A percentile compares a stretch with the other conserved stretches of the same genome.
Evolutionary conservation across 192 early-diverging fungal genomes (phyloP).

Genomic region (Entomortierella parvispora): DNA sequence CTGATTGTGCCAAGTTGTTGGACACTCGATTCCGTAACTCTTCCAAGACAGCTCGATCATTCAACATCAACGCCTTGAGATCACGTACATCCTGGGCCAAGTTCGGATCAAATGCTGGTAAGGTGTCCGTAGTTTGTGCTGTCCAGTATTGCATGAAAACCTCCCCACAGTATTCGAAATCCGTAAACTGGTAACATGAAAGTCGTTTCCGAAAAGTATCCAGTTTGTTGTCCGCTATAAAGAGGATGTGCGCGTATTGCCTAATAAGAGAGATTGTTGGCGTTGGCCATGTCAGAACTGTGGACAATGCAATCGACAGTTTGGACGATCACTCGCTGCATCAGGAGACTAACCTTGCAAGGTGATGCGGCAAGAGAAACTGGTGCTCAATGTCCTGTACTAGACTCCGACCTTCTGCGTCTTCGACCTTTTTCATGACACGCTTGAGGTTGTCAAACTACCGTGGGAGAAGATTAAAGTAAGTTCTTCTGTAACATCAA

Average conservation of each 20-base stretch:
- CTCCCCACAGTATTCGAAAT: conserved; percentile 49
- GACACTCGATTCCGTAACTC: conserved; percentile 44
- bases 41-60: conserved; percentile 39
- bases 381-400: conserved; percentile 48
- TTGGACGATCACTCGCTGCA: neutral
- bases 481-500: neutral
- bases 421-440: conserved; percentile 55
- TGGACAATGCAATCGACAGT: neutral
- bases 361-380: conserved; percentile 43
- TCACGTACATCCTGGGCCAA: conserved; percentile 47
- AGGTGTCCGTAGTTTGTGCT: conserved; percentile 26
- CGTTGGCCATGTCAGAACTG: no score
- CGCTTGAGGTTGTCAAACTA: conserved; percentile 60
- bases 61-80: conserved; percentile 33
- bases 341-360: conserved; percentile 48
- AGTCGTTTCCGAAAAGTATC: conserved; percentile 58
- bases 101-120: conserved; percentile 51
- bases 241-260: conserved; percentile 55
- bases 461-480: neutral
- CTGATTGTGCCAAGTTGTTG: conserved; percentile 28
- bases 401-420: conserved; percentile 51
- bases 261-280: conserved; percentile 9
- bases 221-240: conserved; percentile 50
- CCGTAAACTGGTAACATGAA: conserved; percentile 43
- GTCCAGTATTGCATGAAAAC: conserved; percentile 53